Base-by-base conservation (phyloP, 257 asterid species). In the Capsicum pubescens region DNA sequence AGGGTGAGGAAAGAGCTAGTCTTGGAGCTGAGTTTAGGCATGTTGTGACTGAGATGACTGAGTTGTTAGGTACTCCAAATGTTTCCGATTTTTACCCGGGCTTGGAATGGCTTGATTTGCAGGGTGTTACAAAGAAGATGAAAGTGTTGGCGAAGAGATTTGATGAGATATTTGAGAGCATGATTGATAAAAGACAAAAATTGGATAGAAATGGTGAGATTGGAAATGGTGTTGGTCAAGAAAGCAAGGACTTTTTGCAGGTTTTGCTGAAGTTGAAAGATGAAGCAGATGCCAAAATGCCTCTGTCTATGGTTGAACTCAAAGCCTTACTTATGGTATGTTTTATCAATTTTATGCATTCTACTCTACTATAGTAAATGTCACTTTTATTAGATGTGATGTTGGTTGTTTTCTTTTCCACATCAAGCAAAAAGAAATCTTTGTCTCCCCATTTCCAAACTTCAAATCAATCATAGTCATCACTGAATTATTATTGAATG, bases 281-380 rank as follows among this genome's bases (percentile, higher is more conserved):
- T 21, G 86, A 85, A 16, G 91, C 84, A 70, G 93, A 91, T 87
- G 82, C 87, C 12, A 92, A 91, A 82, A 83, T 85, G 15, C 91
- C 93, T 39, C 84, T 94, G 1, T 90, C 94, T 42, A 89, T 89
- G 87, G 87, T 82, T 57, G 95, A 93, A 81, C 83, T 94, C 48
- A 94, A 93, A 90, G 91, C 97, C 89, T 70, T 94, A 12, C 91
- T 94, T 86, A 93, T 91, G 97, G 98, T 94, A 90, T 26, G 78
- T 3, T 19, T 26, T 14, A 2, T 26, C 50, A 48, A 6, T 26
- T 26, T 9, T 76, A 9, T 10, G 59, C 57, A 52, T 10, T 52
- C 42, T 39, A 39, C 42, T 39, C 5, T 39, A 39, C 42, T 39
- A 39, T 39, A 39, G 0, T 39, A 39, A 39, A 39, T 32, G 42